Percentiles rank a stretch among this genome's conserved stretches.
Conservation (phyloP, 257 asterid genomes). For the Jacaranda mimosifolia region DNA sequence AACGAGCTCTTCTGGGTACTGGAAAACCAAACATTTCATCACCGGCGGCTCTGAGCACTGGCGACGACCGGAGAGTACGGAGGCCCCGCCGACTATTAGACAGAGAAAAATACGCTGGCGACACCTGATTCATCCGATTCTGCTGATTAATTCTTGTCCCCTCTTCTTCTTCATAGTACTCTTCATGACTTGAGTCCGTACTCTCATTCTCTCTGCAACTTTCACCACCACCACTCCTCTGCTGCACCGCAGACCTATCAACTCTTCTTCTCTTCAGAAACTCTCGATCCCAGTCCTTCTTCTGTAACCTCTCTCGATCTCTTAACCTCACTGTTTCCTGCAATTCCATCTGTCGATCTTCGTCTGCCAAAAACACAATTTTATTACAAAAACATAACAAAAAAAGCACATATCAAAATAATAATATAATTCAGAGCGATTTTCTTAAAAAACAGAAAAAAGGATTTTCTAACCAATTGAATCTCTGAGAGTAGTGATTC, state of each 20-base stretch:
- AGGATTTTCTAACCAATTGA: slow-evolving; percentile 51
- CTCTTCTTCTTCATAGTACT: slow-evolving; percentile 47
- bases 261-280: slow-evolving; percentile 54
- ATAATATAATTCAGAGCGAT: slow-evolving; percentile 15
- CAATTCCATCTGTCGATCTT: slow-evolving; percentile 51
- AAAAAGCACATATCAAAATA: neutral
- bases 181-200: slow-evolving; percentile 54
- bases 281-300: slow-evolving; percentile 53
- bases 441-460: no score
- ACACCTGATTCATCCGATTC: slow-evolving; percentile 37
- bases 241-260: slow-evolving; percentile 40
- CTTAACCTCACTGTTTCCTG: slow-evolving; percentile 55
- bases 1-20: slow-evolving; percentile 71
- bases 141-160: slow-evolving; percentile 42
- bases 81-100: slow-evolving; percentile 50
- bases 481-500: slow-evolving; percentile 49
- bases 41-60: slow-evolving; percentile 42
- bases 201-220: slow-evolving; percentile 47
- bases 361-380: slow-evolving; percentile 40
- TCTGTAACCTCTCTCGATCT: slow-evolving; percentile 56
- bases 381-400: neutral
- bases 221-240: slow-evolving; percentile 49
- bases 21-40: slow-evolving; percentile 60
- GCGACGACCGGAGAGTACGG: slow-evolving; percentile 52
- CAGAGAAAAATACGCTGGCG: slow-evolving; percentile 42